Evolutionary conservation across 164 flowering plant genomes (phyloP), one percentile per base, ranked within the genome.

Genomic region (Vitis rupestris): DNA sequence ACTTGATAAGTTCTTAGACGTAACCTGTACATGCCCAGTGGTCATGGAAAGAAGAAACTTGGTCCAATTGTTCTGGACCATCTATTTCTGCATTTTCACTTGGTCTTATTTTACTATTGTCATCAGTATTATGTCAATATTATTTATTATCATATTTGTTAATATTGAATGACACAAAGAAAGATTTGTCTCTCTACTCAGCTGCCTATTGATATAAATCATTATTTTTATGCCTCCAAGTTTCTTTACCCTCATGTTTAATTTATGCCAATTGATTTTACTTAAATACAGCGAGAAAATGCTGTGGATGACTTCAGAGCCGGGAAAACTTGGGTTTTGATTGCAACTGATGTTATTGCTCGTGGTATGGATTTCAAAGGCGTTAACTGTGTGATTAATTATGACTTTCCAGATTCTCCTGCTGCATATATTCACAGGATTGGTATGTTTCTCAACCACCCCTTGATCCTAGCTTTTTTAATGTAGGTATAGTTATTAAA

Each of bases 351-450:
- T 81, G 94, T 96, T 56, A 79, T 96, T 75, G 90, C 95, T 55
- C 93, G 99, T 53, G 98, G 99, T 15, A 90, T 96, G 98, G 99
- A 93, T 74, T 96, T 96, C 76, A 96, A 93, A 79, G 98, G 98
- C 15, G 81, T 96, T 78, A 92, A 96, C 76, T 92, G 94, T 68
- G 98, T 93, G 58, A 90, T 96, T 51, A 96, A 93, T 73, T 96
- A 91, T 76, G 98, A 96, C 75, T 92, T 96, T 63, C 99, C 99
- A 17, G 98, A 96, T 63, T 89, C 98, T 69, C 87, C 94, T 37
- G 73, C 97, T 58, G 85, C 94, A 27, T 96, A 96, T 68, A 89
- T 96, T 66, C 97, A 96, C 81, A 85, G 98, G 66, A 92, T 96
- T 68, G 99, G 99, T 93, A 88, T 77, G 83, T 72, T 44, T 19